Percentiles rank a stretch among this genome's conserved stretches.
Conservation (phyloP, 139 green algal species). For the Chlorella vulgaris region DNA sequence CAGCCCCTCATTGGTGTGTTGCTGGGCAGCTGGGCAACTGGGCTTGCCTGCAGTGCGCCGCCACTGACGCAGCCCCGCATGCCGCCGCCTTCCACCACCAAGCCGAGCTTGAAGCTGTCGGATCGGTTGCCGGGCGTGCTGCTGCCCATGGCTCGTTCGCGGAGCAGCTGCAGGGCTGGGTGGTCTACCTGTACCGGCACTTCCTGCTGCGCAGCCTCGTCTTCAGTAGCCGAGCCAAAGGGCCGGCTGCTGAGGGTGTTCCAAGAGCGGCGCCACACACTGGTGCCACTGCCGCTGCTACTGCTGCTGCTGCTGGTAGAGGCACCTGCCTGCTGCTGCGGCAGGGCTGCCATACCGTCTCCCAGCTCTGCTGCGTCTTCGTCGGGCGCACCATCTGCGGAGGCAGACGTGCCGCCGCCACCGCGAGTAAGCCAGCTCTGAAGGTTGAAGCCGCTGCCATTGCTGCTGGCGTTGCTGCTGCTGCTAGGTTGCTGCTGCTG, state of each 20-base stretch:
- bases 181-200: conserved; percentile 47
- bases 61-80: conserved; percentile 76
- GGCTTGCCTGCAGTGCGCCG: conserved; percentile 20
- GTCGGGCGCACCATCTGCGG: background rate
- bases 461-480: background rate
- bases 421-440: conserved; percentile 24
- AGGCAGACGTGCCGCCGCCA: background rate
- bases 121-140: conserved; percentile 53
- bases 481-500: background rate
- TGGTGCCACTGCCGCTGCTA: background rate
- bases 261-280: conserved; percentile 7
- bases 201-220: background rate
- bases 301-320: background rate
- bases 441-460: background rate
- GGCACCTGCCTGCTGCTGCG: background rate
- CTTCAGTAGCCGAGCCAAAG: background rate
- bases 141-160: conserved; percentile 38
- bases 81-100: conserved; percentile 91
- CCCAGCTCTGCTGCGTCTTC: background rate
- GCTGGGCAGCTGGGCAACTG: background rate
- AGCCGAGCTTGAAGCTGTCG: conserved; percentile 76
- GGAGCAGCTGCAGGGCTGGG: conserved; percentile 66
- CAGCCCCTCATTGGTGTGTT: background rate
- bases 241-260: conserved; percentile 2
- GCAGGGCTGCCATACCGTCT: conserved; percentile 29